Percentiles rank a stretch among this genome's conserved stretches.
phyloP scores from a whole-genome alignment of 2,329 filamentous ascomycete genomes.

The Diaporthe capsici region DNA sequence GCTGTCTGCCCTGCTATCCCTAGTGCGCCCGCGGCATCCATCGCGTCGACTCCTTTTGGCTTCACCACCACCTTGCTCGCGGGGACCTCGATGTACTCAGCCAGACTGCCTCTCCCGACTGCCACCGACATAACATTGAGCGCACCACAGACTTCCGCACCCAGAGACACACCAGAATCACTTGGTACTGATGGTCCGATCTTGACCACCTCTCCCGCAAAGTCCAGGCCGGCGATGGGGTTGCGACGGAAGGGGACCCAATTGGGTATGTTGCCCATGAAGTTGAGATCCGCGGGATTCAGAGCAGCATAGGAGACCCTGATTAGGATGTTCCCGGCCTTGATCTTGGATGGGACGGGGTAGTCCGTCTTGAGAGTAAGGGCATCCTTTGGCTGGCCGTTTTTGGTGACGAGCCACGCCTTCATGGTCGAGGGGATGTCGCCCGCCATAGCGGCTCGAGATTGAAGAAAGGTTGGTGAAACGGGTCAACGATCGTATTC shows the following conservation, averaged over 20 bases:
- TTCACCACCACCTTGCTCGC: conserved; percentile 48
- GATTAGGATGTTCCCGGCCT: conserved; percentile 48
- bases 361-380: conserved; percentile 46
- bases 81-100: conserved; percentile 53
- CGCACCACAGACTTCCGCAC: conserved; percentile 50
- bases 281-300: conserved; percentile 54
- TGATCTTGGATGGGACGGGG: conserved; percentile 42
- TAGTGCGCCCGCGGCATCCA: conserved; percentile 50
- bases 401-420: conserved; percentile 48
- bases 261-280: conserved; percentile 49
- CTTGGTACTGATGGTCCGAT: conserved; percentile 45
- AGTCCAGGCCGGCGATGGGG: conserved; percentile 52
- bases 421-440: conserved; percentile 47
- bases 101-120: conserved; percentile 51
- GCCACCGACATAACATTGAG: conserved; percentile 48
- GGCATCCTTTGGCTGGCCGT: conserved; percentile 46
- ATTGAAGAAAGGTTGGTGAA: not conserved
- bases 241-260: conserved; percentile 51
- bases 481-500: not conserved
- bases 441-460: conserved; percentile 26
- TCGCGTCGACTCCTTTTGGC: conserved; percentile 44
- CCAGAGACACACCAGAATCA: conserved; percentile 42
- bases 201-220: conserved; percentile 52
- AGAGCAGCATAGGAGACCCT: conserved; percentile 52
- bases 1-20: conserved; percentile 54